Base-by-base conservation (phyloP, 805 yeast genomes). In the Yamadazyma olivae region DNA sequence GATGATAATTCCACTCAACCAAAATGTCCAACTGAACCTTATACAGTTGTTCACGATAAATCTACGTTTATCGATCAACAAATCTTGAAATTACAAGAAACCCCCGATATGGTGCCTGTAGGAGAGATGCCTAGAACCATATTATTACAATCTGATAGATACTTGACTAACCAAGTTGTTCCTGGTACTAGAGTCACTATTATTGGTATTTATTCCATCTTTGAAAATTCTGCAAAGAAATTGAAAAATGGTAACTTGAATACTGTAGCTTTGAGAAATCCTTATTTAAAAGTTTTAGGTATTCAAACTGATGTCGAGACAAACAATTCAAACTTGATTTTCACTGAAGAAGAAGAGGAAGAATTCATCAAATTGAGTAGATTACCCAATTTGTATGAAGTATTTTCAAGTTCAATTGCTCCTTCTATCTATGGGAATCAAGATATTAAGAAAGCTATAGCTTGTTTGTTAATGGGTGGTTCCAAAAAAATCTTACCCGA, bases 61-160 rank as follows among this genome's bases (percentile, higher is more conserved):
- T 88, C 96, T 2, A 69, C 77, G n/a, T 93, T 90, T 59, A 82
- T 93, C 36, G 98, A 93, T 62, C 98, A 95, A 57, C 99, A 93
- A 62, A 80, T 83, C 20, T 72, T 93, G 52, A 93, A 93, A 59
- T 71, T 93, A 38, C 99, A 93, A 60, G 99, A 93, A 58, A 74
- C 93, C n/a, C 97, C 98, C 9, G 99, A 93, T 58, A 86, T 86
- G 82, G 97, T 93, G 2, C 99, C 99, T 1, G 95, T 93, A 19
- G 99, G 99, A 48, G 99, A 93, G 64, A 83, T 93, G 88, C 99
- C 99, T 6, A 78, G 99, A 49, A 95, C 93, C 53, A 82, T 93
- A 27, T 55, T 87, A 40, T 70, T 93, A 45, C 84, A 93, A 28
- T 87, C 88, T 22, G 98, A 93, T 58, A 75, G 99, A 43, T 86